Evolutionary conservation across 1,284 basidiomycete species (phyloP), one percentile per base, ranked within the genome.

Genomic region (Trichosporon coremiiforme): DNA sequence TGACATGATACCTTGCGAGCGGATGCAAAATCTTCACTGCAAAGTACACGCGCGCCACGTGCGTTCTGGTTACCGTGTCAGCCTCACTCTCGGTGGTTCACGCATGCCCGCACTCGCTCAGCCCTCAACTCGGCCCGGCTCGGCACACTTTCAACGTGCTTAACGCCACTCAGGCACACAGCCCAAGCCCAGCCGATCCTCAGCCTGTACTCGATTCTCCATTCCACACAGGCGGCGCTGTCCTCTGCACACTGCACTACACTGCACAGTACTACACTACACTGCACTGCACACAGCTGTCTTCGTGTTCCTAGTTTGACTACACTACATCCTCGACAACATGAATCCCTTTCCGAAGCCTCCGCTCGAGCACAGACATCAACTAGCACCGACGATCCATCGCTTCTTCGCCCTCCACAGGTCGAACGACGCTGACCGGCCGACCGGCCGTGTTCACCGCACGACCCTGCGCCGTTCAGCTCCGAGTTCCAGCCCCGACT

Each of bases 11-110:
- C n/a, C n/a, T n/a, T 15, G 6, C 15, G 22, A 47, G 47, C 47
- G 47, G 47, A 53, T 17, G 17, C 47, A 53, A 53, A 53, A 53
- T 53, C 47, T 53, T 53, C 47, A 53, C 47, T 20, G 15, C n/a
- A 53, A 6, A 9, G 20, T n/a, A 2, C 20, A n/a, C 20, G n/a
- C n/a, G n/a, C n/a, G n/a, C 1, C 47, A 20, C 47, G 47, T 53
- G 47, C 20, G 47, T 53, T 9, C 8, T 2, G 47, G 47, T 53
- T n/a, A 10, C 20, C 8, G 47, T 53, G 47, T 22, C 47, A 53
- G 47, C 2, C 47, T 53, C n/a, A 22, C 2, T 1, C 8, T 53
- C 47, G 47, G 47, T 15, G 15, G 2, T 22, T 22, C 47, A 22
- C 47, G 47, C 47, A 53, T 53, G 20, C 22, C 47, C 47, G 47